phyloP scores from a whole-genome alignment of 2,329 filamentous ascomycete genomes.

The Trichoderma brevicompactum region DNA sequence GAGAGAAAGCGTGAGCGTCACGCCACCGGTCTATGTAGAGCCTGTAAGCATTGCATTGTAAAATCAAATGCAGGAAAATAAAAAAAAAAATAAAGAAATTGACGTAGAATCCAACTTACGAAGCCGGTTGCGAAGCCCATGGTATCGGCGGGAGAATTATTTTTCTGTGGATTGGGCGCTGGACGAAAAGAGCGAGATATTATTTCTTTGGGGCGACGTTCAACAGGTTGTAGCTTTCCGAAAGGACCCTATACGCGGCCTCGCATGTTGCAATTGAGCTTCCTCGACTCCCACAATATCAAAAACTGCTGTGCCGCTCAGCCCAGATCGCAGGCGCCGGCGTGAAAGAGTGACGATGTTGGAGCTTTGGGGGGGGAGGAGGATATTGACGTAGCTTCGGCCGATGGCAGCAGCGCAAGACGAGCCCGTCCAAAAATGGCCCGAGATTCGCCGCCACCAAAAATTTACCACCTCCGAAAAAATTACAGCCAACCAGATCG shows the following conservation, averaged over 20 bases:
- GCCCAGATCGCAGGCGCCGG: constrained; percentile 28
- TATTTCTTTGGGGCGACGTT: constrained; percentile 1
- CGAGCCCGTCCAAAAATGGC: constrained; percentile 34
- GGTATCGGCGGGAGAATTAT: constrained; percentile 32
- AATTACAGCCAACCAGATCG: constrained; percentile 32
- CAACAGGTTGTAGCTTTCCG: constrained; percentile 1
- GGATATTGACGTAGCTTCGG: constrained; percentile 34
- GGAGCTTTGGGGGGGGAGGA: constrained; percentile 2
- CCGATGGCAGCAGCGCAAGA: not conserved
- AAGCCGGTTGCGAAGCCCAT: constrained; percentile 80
- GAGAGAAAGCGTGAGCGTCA: constrained; percentile 73
- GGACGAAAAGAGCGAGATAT: constrained; percentile 26
- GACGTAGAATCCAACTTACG: constrained; percentile 53
- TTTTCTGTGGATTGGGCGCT: not conserved
- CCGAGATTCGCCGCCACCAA: constrained; percentile 34
- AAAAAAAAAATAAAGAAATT: not conserved
- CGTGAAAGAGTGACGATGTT: constrained; percentile 1
- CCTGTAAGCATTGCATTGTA: constrained; percentile 24
- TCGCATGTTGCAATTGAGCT: constrained; percentile 43
- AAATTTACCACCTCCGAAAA: constrained; percentile 41
- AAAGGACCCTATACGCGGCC: constrained; percentile 33
- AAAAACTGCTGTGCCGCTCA: constrained; percentile 28
- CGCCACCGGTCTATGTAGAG: constrained; percentile 66
- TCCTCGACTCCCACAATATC: constrained; percentile 33
- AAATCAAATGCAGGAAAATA: not conserved